Base-by-base conservation (phyloP, 495 filamentous ascomycete species). In the Penicillium paradoxum region DNA sequence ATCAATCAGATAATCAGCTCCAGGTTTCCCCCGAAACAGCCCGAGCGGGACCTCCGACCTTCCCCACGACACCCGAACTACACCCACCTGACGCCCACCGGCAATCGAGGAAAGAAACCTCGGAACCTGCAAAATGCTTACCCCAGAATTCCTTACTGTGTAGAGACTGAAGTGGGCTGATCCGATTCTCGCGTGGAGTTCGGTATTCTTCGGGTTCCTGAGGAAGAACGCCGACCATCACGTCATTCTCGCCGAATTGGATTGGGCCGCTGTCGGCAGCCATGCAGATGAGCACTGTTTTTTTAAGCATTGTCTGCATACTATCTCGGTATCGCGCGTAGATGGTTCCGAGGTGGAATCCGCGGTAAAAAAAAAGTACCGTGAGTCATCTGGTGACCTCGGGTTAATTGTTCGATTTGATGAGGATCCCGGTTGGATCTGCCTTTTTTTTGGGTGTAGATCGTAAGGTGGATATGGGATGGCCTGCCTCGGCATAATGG, bases 1-100 rank as follows among this genome's bases (percentile, higher is more conserved):
- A 51, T 18, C 39, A 51, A 51, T 51, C 49, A 51, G 49, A 51
- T 43, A 43, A 43, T 51, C 24, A 51, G 6, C 40, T 17, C 29
- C 49, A 27, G 25, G 22, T 6, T n/a, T 6, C 6, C 38, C 39
- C 49, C 49, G 49, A 51, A 51, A 51, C 39, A 41, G 29, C 39
- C 49, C 49, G 49, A 51, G 38, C 37, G 27, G 49, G 24, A 29
- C 32, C 39, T 32, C 39, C 49, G 38, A 18, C 14, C 29, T 33
- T 22, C 49, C 38, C 49, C 45, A 48, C 32, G 33, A 48, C 37
- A 43, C 17, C 25, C 47, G 17, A 41, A 19, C 37, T 11, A 37
- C 24, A 14, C 32, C 43, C 10, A 10, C 18, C 25, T 22, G 13
- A 30, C 2, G 8, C 0, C n/a, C 8, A 30, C 8, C 29, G 44